Base-by-base conservation (phyloP, 306 rosid species). In the Chamaecrista fasciculata region DNA sequence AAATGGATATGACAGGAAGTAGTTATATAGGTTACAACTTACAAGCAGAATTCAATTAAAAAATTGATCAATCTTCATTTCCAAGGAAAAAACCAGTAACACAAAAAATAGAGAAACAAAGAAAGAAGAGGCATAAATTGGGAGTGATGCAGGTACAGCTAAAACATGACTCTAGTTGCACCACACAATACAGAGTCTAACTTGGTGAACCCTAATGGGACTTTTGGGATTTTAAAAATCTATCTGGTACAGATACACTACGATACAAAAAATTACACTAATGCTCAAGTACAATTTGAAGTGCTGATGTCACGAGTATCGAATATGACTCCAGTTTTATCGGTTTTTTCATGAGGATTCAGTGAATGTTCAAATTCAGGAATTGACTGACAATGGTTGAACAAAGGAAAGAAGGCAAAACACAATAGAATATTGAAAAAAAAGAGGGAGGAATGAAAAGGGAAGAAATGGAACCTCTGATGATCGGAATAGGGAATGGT, bases 401-500 rank as follows among this genome's bases (percentile, higher is more conserved):
- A 4, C 39, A 50, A 60, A 55, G 1, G 36, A 8, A 2, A 53
- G 53, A 43, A 63, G 25, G 4, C 58, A 37, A 6, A 23, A 51
- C 18, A 0, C 43, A n/a, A 57, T n/a, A 6, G 1, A 16, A 19
- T 23, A 1, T 11, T 10, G 50, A 39, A 47, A 3, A n/a, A 36
- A 2, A 26, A 40, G 40, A 60, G 34, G 19, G 50, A 25, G 57
- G 12, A 67, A 25, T 47, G 12, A 67, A 34, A 56, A 6, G 46
- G 12, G 14, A 39, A 23, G 57, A 43, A 72, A 37, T 15, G 50
- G 7, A 76, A 92, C 96, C 88, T 88, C 63, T 90, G 96, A 76
- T 87, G 96, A 86, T 90, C 91, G 70, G 96, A 81, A 77, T 90
- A 90, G 23, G 98, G 98, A 77, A 93, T 93, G 84, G 96, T 93